Base-by-base conservation (phyloP, 2,329 filamentous ascomycete species). In the Botrytis fragariae region DNA sequence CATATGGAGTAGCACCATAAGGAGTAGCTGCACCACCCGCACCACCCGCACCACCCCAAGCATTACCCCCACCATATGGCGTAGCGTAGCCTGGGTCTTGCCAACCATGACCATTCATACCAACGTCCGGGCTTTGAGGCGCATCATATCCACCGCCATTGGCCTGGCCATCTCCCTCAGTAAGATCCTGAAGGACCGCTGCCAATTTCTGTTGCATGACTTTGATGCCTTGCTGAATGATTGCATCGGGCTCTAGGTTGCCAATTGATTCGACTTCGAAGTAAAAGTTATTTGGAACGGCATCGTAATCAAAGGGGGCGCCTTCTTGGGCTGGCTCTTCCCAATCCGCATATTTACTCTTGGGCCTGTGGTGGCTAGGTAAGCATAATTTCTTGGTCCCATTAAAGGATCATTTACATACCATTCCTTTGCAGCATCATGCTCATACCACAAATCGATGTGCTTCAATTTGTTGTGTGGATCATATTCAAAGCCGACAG, bases 401-500 rank as follows among this genome's bases (percentile, higher is more conserved):
- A 69, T 42, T 12, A 29, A 70, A 59, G 51, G 51, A 61, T 74
- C 42, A 35, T 39, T 16, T 67, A 45, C 90, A 83, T 85, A 97
- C 95, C 95, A 98, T 86, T 98, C 95, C 79, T 90, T 88, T 74
- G 89, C 87, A 1, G 93, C 84, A 83, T 97, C 92, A 78, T 91
- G 89, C 85, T 99, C 96, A 82, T 94, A 98, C 96, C 96, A 99
- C 83, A 97, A 90, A 80, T 97, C 93, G 72, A 96, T 87, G 83
- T 99, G 96, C 77, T 91, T 89, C 77, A 99, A 86, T 84, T 97
- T 98, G 85, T 99, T 99, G 83, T 97, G 93, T 74, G 96, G 96
- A 82, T 99, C 96, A 83, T 99, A 99, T 83, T 99, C 96, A 81
- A 99, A 99, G 37, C 94, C 95, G 59, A 99, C 91, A 5, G 96